Evolutionary conservation across 2,329 filamentous ascomycete species (phyloP), one percentile per base, ranked within the genome.

Genomic region (Ascochyta rabiei): DNA sequence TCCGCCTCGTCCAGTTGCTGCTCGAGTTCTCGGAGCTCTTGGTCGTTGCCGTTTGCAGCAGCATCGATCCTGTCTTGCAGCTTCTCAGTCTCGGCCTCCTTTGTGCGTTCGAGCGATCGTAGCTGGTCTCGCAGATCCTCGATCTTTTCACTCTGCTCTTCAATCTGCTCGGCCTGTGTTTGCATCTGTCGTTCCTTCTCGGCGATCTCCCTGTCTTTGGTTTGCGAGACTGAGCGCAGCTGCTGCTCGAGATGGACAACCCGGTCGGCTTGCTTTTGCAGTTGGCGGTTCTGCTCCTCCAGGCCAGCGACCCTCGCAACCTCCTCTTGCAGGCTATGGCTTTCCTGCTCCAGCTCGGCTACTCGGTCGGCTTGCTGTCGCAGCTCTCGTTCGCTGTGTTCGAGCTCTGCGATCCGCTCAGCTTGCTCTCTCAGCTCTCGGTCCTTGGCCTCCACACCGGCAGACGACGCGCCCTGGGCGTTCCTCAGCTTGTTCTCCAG

Each of bases 1-100:
- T 76, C 70, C 1, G 54, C 61, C 62, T 74, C 67, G 39, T 76
- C 72, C 13, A 80, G 60, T 13, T 76, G 67, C 15, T 74, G 59
- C 43, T 79, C 74, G 7, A 80, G 67, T 15, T 76, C 73, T 18
- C 83, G 83, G 26, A 92, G 72, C 40, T 78, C 77, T 34, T 72
- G 70, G 50, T 85, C 79, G 45, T 70, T 75, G 28, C 63, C 67
- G 6, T 72, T 66, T 16, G 74, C 70, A 1, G 74, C 71, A 31
- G 70, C 67, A 18, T 79, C 75, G 4, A 81, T 67, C 56, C 73
- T 74, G 16, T 74, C 70, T 43, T 76, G 73, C 38, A 81, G 60
- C 3, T 66, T 66, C 28, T 79, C 73, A 45, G 80, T 66, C 60
- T 81, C 77, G 24, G 73, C 69, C 40, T 79, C 76, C 24, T 79